A percentile compares a stretch with the other conserved stretches of the same genome.
Conservation (phyloP, 306 rosid genomes). For the Lagenaria siceraria region DNA sequence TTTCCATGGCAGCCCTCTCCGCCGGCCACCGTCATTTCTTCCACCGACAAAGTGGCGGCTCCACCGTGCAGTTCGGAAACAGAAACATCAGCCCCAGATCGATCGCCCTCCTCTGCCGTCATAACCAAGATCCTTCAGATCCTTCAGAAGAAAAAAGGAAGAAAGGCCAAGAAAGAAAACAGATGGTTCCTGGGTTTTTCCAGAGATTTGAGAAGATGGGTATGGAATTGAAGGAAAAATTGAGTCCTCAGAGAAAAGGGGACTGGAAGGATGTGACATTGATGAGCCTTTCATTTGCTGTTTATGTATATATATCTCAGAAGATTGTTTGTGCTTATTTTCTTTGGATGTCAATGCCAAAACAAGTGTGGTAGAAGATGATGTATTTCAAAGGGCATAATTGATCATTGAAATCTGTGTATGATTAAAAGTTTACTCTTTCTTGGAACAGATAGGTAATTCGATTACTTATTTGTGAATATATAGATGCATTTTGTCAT, state of each 20-base stretch:
- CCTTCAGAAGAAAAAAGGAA: slow-evolving; percentile 15
- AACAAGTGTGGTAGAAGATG: slow-evolving; percentile 33
- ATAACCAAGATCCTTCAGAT: slow-evolving; percentile 19
- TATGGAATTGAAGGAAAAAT: slow-evolving; percentile 31
- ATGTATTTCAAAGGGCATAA: background rate
- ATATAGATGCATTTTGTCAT: too few species aligned
- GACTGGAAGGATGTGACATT: slow-evolving; percentile 73
- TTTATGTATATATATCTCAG: slow-evolving; percentile 79
- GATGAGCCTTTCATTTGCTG: slow-evolving; percentile 79
- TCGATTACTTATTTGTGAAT: background rate
- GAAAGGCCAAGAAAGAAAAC: slow-evolving; percentile 16
- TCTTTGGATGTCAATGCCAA: slow-evolving; percentile 50
- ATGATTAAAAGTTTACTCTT: background rate
- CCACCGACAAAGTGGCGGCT: background rate
- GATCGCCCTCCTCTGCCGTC: slow-evolving; percentile 19
- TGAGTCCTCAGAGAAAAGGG: slow-evolving; percentile 71
- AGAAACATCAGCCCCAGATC: slow-evolving; percentile 19
- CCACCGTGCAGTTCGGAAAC: background rate
- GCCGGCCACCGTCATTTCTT: slow-evolving; percentile 15
- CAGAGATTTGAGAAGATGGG: slow-evolving; percentile 33
- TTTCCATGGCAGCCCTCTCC: slow-evolving; percentile 36
- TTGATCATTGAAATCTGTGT: background rate
- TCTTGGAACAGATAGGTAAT: background rate
- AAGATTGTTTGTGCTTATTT: slow-evolving; percentile 60
- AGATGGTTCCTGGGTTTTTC: slow-evolving; percentile 6